Evolutionary conservation across 305 asterid species (phyloP), one percentile per base, ranked within the genome.

Genomic region (Nicotiana rustica): DNA sequence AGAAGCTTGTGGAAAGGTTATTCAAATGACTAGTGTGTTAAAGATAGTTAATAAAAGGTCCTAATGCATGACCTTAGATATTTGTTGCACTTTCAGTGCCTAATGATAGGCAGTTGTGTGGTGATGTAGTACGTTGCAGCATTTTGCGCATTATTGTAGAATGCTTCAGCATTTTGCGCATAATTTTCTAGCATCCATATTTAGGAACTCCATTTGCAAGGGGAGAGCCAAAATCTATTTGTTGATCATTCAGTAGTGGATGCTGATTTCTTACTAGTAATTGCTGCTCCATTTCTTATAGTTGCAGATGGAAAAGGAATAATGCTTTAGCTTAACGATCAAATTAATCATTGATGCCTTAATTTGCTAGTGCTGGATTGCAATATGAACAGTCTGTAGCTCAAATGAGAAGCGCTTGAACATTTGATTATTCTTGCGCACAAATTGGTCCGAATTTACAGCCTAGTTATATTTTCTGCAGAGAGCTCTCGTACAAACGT

Each of bases 121-220:
- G 2, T 44, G 52, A 2, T 44, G 52, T 44, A 44, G 52, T 44
- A 44, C 52, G 52, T 2, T 44, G 52, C 12, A 44, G 52, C 21
- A 12, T 38, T 71, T 44, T 71, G 19, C 12, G 36, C 35, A 71
- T 47, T 44, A 35, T 71, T 13, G 4, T 47, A 10, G 78, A 70
- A 44, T 38, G 60, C 13, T 41, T 25, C 36, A 44, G 52, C 78
- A 44, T 19, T 41, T 44, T 44, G 60, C 60, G 29, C 29, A 25
- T 25, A 25, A 25, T 70, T 44, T 71, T 71, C 38, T 71, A 70
- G 59, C 47, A 19, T 18, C 21, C 61, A 71, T 71, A 44, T 71
- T 44, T 71, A 47, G 38, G 38, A 71, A 21, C 61, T 36, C 59
- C 61, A 71, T 19, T 71, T 71, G 21, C 78, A 71, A 71, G 78